Conservation (phyloP, 2,329 filamentous ascomycete genomes). For the Dryadomyces quercivorus region DNA sequence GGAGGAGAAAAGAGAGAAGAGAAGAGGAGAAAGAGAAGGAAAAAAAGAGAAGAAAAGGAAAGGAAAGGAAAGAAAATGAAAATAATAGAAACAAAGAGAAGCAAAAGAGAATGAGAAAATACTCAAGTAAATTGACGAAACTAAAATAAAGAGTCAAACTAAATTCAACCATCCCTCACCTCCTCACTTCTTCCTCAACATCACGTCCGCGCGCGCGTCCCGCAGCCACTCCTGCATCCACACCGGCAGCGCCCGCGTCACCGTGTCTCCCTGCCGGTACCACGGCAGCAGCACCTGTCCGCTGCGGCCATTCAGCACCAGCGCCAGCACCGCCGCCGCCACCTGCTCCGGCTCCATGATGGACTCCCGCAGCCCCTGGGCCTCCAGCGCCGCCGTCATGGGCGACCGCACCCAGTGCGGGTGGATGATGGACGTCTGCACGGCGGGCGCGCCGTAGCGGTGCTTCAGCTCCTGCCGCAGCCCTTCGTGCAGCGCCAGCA, state of each 20-base stretch:
- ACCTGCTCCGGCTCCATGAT: slow-evolving; percentile 49
- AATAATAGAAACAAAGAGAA: not conserved
- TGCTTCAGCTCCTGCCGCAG: slow-evolving; percentile 43
- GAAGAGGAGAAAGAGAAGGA: not conserved
- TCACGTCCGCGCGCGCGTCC: not conserved
- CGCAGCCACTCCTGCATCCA: slow-evolving; percentile 9
- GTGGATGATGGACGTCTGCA: slow-evolving; percentile 35
- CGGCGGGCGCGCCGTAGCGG: slow-evolving; percentile 47
- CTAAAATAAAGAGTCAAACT: too few species aligned
- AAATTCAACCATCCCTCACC: too few species aligned
- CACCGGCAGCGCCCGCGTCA: slow-evolving; percentile 37
- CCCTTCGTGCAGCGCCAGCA: slow-evolving; percentile 56
- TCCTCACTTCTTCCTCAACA: not conserved
- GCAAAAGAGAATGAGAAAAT: not conserved
- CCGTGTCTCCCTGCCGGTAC: slow-evolving; percentile 26
- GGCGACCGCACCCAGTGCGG: slow-evolving; percentile 8
- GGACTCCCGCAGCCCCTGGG: slow-evolving; percentile 50
- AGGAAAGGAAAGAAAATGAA: not conserved
- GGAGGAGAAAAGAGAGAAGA: not conserved
- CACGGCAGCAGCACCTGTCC: slow-evolving; percentile 43
- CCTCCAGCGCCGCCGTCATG: slow-evolving; percentile 29
- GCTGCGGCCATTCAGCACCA: slow-evolving; percentile 45
- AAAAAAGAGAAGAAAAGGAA: not conserved
- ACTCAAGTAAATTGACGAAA: not conserved
- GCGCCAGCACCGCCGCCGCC: slow-evolving; percentile 47